Evolutionary conservation across 2,329 filamentous ascomycete species (phyloP).

Genomic region (Amphichorda felina): DNA sequence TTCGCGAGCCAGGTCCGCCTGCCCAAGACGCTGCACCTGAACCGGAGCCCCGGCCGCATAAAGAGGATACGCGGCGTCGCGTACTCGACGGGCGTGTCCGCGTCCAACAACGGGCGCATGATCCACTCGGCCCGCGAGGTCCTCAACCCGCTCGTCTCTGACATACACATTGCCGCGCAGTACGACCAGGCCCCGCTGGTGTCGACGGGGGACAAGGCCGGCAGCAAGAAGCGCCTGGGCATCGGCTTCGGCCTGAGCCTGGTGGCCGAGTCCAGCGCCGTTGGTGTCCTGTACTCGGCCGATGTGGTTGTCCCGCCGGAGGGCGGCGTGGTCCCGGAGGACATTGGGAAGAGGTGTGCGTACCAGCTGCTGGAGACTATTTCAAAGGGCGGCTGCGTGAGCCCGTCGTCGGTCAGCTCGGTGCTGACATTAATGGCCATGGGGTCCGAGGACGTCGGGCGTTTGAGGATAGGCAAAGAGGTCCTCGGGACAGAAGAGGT

Average conservation of each 20-base stretch:
- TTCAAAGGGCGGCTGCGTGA: constrained; percentile 70
- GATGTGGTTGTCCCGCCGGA: constrained; percentile 65
- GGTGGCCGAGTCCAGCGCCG: constrained; percentile 80
- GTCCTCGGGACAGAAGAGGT: constrained; percentile 72
- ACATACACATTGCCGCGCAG: constrained; percentile 80
- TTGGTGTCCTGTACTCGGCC: constrained; percentile 74
- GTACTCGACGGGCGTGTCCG: constrained; percentile 84
- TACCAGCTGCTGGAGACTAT: constrained; percentile 81
- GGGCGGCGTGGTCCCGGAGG: constrained; percentile 78
- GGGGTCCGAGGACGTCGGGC: constrained; percentile 91
- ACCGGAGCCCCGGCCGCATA: constrained; percentile 70
- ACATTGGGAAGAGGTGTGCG: constrained; percentile 79
- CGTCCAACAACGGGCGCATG: constrained; percentile 88
- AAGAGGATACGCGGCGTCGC: constrained; percentile 87
- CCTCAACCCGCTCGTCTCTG: constrained; percentile 72
- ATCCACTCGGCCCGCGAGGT: constrained; percentile 83
- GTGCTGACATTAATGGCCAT: constrained; percentile 91
- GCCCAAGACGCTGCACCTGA: constrained; percentile 85
- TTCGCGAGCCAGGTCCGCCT: constrained; percentile 90
- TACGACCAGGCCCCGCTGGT: constrained; percentile 57
- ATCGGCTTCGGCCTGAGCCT: constrained; percentile 86
- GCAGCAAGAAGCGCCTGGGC: constrained; percentile 55
- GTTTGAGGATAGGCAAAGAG: constrained; percentile 69
- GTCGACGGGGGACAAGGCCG: constrained; percentile 38
- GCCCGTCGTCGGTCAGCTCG: constrained; percentile 57